Evolutionary conservation across 106 monocot genomes (phyloP), one percentile per base, ranked within the genome.

Genomic region (Dendrobium catenatum): DNA sequence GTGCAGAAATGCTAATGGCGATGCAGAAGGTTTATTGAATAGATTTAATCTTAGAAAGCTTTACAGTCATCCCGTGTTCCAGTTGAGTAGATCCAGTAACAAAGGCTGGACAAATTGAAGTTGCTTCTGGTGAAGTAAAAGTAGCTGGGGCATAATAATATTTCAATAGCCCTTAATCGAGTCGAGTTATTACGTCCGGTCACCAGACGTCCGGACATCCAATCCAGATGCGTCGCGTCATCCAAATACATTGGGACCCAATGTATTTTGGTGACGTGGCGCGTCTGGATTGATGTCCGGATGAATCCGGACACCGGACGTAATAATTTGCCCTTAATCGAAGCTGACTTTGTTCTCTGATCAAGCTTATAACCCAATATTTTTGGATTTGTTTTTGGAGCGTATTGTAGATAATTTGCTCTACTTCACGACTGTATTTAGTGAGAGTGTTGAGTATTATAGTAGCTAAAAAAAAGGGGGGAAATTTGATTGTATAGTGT

Each of bases 61-160:
- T 40, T 94, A 87, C 55, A 78, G 83, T 47, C 89, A 93, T 33
- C 89, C 93, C 8, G 76, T 93, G 55, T 86, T 96, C 72, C 93
- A 91, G 59, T 82, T 92, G 80, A 96, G 83, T 75, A 88, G 85
- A 54, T 86, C 93, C 2, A 72, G 74, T 20, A 90, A 85, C 85
- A 37, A 93, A 90, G 66, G 73, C 82, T 9, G 80, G 77, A 10
- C 85, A 93, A 43, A 33, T 86, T 51, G 51, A 51, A 51, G 51
- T 3, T 51, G 51, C 13, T 51, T 51, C 51, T 51, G 51, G 51
- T 13, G 10, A 46, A 46, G 46, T 6, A 51, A 51, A 10, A 51
- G 10, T 16, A 51, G 15, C 51, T 51, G 15, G 11, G 26, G 79
- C 2, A 68, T 6, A 33, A 68, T 6, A 33, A 68, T 7, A 68